Base-by-base conservation (phyloP, 805 yeast genomes). In the Wickerhamomyces tratensis region DNA sequence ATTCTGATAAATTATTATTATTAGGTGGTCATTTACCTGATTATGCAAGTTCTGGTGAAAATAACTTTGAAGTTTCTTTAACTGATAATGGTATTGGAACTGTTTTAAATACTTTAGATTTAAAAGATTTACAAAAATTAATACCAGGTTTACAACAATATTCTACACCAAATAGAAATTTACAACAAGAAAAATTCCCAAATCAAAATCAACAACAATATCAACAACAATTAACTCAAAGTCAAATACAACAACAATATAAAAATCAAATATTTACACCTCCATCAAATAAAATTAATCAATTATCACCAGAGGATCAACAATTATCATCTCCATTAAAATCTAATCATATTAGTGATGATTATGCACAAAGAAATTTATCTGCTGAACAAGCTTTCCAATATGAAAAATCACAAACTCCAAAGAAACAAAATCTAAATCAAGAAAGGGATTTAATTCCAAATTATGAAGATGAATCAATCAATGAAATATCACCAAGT, bases 21-120 rank as follows among this genome's bases (percentile, higher is more conserved):
- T 81, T 94, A 85, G 98, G 98, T 37, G 98, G 98, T 45, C 95
- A 87, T 61, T 74, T 79, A 50, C 74, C 77, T 48, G 91, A 85
- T 56, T 79, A 75, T 53, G 79, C 81, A 7, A 61, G 64, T 38
- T 57, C 65, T 27, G 69, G 68, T 26, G 71, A 69, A 45, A 66
- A 62, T 7, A 67, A 77, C 54, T 65, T 74, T 44, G 77, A 76
- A 42, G 75, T 79, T 13, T 70, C 75, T 39, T 75, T 67, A 43
- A 65, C 62, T 9, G 76, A 67, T 48, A 71, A 75, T 52, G 76
- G 76, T 42, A 70, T 57, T 49, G 86, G 82, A 40, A 78, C 79
- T 35, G 70, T 74, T 63, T 68, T 84, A 15, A 83, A 73, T 52
- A 76, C 78, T 33, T 69, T 86, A 43, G 91, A 86, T 49, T 63